These are phyloP conservation scores for Pichia kudriavzevii DNA, from an alignment of 1,139 yeast genomes.

Conservation along the genomic window DNA sequence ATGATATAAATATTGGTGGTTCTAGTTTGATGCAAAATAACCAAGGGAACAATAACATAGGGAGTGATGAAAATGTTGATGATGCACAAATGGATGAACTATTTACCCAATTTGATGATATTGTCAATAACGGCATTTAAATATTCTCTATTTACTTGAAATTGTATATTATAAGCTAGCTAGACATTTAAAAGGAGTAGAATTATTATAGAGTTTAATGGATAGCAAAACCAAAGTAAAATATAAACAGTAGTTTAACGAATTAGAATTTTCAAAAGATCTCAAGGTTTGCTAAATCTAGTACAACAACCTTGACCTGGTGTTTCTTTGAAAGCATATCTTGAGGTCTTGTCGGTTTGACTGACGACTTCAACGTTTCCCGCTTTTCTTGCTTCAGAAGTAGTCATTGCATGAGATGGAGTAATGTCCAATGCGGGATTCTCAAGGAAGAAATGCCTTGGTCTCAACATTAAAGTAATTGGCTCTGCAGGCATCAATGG, in stretches of 20 bases:
- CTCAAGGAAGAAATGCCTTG: conserved; percentile 68
- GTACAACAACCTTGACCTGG: conserved; percentile 19
- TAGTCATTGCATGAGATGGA: conserved; percentile 62
- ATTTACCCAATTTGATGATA: conserved; percentile 26
- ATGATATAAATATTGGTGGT: conserved; percentile 3
- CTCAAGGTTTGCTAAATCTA: conserved; percentile 17
- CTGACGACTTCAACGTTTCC: conserved; percentile 41
- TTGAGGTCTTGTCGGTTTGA: conserved; percentile 40
- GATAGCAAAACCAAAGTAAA: not conserved
- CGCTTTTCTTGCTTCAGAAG: conserved; percentile 43
- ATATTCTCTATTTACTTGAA: not conserved
- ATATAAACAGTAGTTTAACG: not conserved
- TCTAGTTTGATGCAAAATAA: no score
- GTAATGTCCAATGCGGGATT: conserved; percentile 71
- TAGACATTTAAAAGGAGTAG: not conserved
- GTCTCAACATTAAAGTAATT: conserved; percentile 64
- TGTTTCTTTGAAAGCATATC: conserved; percentile 34
- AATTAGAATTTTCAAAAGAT: conserved; percentile 1
- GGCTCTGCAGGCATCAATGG: conserved; percentile 87
- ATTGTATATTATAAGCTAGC: not conserved
- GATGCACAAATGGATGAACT: conserved; percentile 26
- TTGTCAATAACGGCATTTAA: conserved; percentile 17
- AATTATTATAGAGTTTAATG: conserved; percentile 1
- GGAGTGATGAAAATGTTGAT: conserved; percentile 20
- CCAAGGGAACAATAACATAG: conserved; percentile 2